Percentiles rank a stretch among this genome's conserved stretches.
phyloP scores from a whole-genome alignment of 805 yeast species.

The Lachancea sp. region DNA sequence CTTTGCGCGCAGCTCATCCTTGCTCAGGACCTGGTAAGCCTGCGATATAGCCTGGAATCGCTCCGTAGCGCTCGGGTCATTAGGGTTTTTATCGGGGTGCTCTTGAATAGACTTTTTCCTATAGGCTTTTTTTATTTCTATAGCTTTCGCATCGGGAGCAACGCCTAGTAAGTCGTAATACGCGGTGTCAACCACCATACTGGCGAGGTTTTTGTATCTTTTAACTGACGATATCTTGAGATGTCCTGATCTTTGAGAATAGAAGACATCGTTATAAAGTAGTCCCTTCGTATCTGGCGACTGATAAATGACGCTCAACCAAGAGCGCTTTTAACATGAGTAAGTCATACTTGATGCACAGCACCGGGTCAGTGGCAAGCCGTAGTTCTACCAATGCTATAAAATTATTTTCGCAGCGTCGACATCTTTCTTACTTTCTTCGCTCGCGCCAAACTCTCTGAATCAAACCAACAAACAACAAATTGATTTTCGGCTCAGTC shows the following conservation, averaged over 20 bases:
- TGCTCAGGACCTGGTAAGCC: slow-evolving; percentile 74
- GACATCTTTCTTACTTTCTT: no score
- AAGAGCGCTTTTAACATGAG: no score
- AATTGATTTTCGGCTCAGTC: no score
- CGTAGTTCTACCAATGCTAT: no score
- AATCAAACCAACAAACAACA: no score
- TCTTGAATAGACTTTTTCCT: slow-evolving; percentile 66
- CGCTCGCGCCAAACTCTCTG: no score
- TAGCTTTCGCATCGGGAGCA: slow-evolving; percentile 49
- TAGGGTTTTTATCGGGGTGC: slow-evolving; percentile 79
- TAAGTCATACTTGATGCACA: no score
- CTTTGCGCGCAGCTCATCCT: slow-evolving; percentile 53
- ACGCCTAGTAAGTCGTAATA: slow-evolving; percentile 67
- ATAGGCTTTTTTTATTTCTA: slow-evolving; percentile 73
- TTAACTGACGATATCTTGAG: not conserved
- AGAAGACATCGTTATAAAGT: no score
- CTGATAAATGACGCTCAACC: no score
- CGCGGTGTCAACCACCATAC: slow-evolving; percentile 70
- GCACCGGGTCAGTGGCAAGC: no score
- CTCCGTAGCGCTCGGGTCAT: slow-evolving; percentile 67
- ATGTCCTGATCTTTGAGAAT: not conserved
- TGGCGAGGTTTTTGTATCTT: not conserved
- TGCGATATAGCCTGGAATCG: slow-evolving; percentile 57
- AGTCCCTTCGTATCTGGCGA: no score
- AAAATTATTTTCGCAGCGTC: no score